Percentiles rank a stretch among this genome's conserved stretches.
phyloP scores from a whole-genome alignment of 139 green algal species.

The Chlamydomonas applanata region DNA sequence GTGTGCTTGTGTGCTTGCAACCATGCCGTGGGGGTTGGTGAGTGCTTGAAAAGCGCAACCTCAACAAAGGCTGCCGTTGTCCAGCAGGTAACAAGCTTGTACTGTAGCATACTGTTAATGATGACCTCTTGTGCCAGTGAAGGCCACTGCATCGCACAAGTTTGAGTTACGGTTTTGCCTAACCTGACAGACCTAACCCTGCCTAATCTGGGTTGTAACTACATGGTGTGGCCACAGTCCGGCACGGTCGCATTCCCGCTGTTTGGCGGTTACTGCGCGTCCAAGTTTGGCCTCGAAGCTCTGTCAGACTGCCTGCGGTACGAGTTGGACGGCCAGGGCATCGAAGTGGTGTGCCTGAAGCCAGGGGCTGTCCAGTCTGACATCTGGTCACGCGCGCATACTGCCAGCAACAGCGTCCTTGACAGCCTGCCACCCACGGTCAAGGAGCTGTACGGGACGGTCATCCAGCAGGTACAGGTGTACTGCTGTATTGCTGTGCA shows the following conservation, averaged over 20 bases:
- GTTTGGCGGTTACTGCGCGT: conserved; percentile 25
- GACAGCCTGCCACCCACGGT: background rate
- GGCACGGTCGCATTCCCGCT: conserved; percentile 21
- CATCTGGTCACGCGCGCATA: background rate
- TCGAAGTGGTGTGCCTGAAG: conserved; percentile 18
- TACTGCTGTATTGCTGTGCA: too few relatives aligned
- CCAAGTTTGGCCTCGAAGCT: conserved; percentile 35
- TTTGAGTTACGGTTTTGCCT: too few relatives aligned
- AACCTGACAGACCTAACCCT: too few relatives aligned
- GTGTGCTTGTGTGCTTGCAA: too few relatives aligned
- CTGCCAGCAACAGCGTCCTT: background rate
- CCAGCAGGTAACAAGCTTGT: too few relatives aligned
- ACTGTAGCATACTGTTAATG: too few relatives aligned
- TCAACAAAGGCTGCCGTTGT: too few relatives aligned
- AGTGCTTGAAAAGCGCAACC: too few relatives aligned
- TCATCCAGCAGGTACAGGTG: conserved; percentile 1
- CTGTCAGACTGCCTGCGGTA: conserved; percentile 27
- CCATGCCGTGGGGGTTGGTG: too few relatives aligned
- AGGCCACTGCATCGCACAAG: too few relatives aligned
- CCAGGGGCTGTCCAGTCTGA: conserved; percentile 16
- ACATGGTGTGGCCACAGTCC: background rate
- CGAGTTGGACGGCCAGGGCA: conserved; percentile 8
- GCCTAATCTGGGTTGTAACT: too few relatives aligned
- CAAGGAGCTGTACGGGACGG: conserved; percentile 1
- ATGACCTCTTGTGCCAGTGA: too few relatives aligned